A percentile compares a stretch with the other conserved stretches of the same genome.
Evolutionary conservation across 2,329 filamentous ascomycete genomes (phyloP).

Genomic region (Alternaria dauci): DNA sequence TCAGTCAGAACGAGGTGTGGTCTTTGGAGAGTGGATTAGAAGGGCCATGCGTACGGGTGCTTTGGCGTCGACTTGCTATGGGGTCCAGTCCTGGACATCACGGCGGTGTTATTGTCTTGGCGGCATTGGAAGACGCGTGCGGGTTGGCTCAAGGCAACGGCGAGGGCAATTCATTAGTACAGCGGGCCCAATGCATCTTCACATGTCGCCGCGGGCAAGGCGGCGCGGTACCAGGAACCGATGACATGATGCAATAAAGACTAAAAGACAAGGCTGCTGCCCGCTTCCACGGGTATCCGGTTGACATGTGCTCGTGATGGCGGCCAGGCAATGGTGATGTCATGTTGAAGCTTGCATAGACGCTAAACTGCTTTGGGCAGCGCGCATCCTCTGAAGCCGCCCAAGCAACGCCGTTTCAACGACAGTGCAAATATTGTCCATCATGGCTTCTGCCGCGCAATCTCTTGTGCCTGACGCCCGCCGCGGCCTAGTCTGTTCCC

Average conservation of each 20-base stretch:
- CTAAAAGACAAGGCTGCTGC: constrained; percentile 4
- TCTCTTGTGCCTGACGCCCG: constrained; percentile 23
- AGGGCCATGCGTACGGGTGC: constrained; percentile 52
- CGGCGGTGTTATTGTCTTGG: constrained; percentile 13
- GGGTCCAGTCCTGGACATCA: constrained; percentile 35
- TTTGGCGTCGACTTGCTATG: constrained; percentile 32
- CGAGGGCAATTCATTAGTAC: constrained; percentile 11
- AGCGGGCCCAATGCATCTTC: constrained; percentile 1
- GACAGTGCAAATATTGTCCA: constrained; percentile 4
- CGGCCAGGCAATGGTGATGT: constrained; percentile 38
- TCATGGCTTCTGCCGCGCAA: constrained; percentile 15
- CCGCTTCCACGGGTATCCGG: constrained; percentile 3
- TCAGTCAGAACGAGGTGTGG: constrained; percentile 4
- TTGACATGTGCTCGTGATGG: constrained; percentile 14
- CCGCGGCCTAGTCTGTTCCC: constrained; percentile 29
- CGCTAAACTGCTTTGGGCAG: constrained; percentile 25
- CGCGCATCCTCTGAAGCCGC: constrained; percentile 14
- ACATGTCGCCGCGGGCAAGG: constrained; percentile 10
- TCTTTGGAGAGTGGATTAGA: neutral
- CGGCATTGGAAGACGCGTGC: constrained; percentile 20
- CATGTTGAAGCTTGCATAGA: constrained; percentile 26
- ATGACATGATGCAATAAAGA: constrained; percentile 23
- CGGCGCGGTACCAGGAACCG: neutral
- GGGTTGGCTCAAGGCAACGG: constrained; percentile 3
- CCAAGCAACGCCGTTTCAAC: constrained; percentile 6